These are phyloP conservation scores for Fusarium devonianum DNA, from an alignment of 2,329 filamentous ascomycete genomes.

Conservation along the genomic window DNA sequence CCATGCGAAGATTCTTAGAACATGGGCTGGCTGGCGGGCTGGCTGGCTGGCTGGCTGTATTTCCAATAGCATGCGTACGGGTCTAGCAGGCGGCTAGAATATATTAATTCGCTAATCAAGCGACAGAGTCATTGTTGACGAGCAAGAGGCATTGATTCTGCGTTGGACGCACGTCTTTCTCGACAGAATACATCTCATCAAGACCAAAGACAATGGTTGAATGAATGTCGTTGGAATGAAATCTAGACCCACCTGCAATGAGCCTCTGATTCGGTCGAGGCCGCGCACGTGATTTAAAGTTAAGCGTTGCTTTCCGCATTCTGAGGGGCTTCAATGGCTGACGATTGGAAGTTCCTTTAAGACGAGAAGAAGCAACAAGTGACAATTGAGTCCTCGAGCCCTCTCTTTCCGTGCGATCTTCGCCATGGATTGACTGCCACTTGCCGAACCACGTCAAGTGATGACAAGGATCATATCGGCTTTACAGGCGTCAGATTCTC, in stretches of 20 bases:
- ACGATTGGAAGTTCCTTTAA: slow-evolving; percentile 37
- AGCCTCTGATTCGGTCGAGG: slow-evolving; percentile 34
- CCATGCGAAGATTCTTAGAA: slow-evolving; percentile 32
- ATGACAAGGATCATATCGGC: slow-evolving; percentile 14
- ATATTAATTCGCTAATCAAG: not conserved
- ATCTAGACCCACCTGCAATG: slow-evolving; percentile 30
- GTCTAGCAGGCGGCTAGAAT: not conserved
- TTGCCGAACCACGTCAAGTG: slow-evolving; percentile 17
- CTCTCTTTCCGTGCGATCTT: slow-evolving; percentile 16
- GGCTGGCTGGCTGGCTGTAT: slow-evolving; percentile 15
- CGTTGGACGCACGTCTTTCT: not conserved
- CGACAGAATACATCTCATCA: slow-evolving; percentile 17
- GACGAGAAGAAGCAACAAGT: slow-evolving; percentile 27
- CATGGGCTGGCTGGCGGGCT: slow-evolving; percentile 14
- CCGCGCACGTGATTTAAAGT: slow-evolving; percentile 37
- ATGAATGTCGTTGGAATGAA: slow-evolving; percentile 29
- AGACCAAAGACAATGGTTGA: slow-evolving; percentile 8
- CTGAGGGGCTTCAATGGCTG: slow-evolving; percentile 43
- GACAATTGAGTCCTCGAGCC: slow-evolving; percentile 31
- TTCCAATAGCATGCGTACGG: slow-evolving; percentile 5
- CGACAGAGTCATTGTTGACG: not conserved
- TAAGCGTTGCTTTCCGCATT: slow-evolving; percentile 36
- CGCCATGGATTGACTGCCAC: slow-evolving; percentile 27
- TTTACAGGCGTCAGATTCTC: slow-evolving; percentile 19
- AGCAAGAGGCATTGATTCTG: not conserved